A percentile compares a stretch with the other conserved stretches of the same genome.
Conservation (phyloP, 257 asterid genomes). For the Hygrophila difformis region DNA sequence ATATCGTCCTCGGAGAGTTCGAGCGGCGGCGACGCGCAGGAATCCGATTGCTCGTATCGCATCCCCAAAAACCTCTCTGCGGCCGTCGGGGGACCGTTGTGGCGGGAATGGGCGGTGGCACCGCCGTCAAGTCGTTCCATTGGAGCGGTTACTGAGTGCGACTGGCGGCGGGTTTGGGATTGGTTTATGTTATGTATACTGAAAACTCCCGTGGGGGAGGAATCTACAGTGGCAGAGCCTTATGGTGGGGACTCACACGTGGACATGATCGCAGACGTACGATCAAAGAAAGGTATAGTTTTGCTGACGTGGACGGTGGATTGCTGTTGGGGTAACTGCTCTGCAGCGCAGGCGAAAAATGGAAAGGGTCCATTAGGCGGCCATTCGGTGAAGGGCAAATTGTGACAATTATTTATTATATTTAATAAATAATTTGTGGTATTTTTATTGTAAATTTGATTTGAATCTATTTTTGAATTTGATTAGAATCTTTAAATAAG, state of each 20-base stretch:
- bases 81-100: slow-evolving; percentile 22
- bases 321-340: neutral
- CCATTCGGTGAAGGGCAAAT: neutral
- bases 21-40: slow-evolving; percentile 20
- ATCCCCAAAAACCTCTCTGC: slow-evolving; percentile 30
- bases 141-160: slow-evolving; percentile 7
- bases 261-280: slow-evolving; percentile 2
- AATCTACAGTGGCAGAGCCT: slow-evolving; percentile 23
- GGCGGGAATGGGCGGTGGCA: slow-evolving; percentile 23
- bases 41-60: slow-evolving; percentile 16
- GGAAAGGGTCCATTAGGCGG: slow-evolving; percentile 10
- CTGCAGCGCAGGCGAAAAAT: neutral
- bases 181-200: too few relatives aligned
- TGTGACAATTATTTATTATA: too few relatives aligned
- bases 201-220: slow-evolving; percentile 20
- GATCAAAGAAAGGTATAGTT: slow-evolving; percentile 9
- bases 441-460: too few relatives aligned
- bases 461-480: too few relatives aligned
- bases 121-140: slow-evolving; percentile 31
- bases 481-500: too few relatives aligned
- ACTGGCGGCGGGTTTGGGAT: slow-evolving; percentile 1
- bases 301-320: neutral
- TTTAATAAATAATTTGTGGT: too few relatives aligned
- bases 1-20: slow-evolving; percentile 63
- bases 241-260: slow-evolving; percentile 1